phyloP scores from a whole-genome alignment of 2,329 filamentous ascomycete genomes.

The Remersonia thermophila region DNA sequence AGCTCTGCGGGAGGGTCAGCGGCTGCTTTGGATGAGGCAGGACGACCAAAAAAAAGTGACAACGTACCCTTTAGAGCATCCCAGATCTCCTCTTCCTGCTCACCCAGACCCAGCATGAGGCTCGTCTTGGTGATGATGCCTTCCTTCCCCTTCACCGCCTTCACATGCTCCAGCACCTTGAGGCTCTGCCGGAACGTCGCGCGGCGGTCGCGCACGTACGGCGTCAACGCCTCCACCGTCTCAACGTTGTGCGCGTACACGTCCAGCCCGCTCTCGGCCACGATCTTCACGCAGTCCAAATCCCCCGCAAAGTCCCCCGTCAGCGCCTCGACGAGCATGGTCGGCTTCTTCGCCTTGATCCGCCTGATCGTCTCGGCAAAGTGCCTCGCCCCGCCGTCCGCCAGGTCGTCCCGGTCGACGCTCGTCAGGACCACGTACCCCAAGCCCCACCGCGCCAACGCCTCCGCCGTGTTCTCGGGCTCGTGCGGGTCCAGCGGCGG shows the following conservation, averaged over 20 bases:
- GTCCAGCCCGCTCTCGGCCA: slow-evolving; percentile 80
- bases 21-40: neutral
- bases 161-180: slow-evolving; percentile 66
- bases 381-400: slow-evolving; percentile 77
- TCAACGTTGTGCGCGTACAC: slow-evolving; percentile 97
- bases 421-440: slow-evolving; percentile 92
- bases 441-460: slow-evolving; percentile 80
- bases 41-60: neutral
- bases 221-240: slow-evolving; percentile 82
- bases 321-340: slow-evolving; percentile 68
- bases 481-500: slow-evolving; percentile 85
- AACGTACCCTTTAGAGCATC: slow-evolving; percentile 56
- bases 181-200: slow-evolving; percentile 83
- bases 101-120: slow-evolving; percentile 89
- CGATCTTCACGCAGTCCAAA: slow-evolving; percentile 71
- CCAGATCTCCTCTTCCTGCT: slow-evolving; percentile 78
- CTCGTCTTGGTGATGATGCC: slow-evolving; percentile 96
- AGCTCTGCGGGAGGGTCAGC: slow-evolving; percentile 43
- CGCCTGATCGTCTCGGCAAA: slow-evolving; percentile 89
- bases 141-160: slow-evolving; percentile 54
- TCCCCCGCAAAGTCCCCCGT: slow-evolving; percentile 84
- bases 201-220: slow-evolving; percentile 76
- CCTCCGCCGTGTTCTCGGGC: slow-evolving; percentile 92
- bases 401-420: slow-evolving; percentile 86
- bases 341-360: slow-evolving; percentile 75